A percentile compares a stretch with the other conserved stretches of the same genome.
phyloP scores from a whole-genome alignment of 2,329 filamentous ascomycete genomes.

The Colletotrichum sp. region DNA sequence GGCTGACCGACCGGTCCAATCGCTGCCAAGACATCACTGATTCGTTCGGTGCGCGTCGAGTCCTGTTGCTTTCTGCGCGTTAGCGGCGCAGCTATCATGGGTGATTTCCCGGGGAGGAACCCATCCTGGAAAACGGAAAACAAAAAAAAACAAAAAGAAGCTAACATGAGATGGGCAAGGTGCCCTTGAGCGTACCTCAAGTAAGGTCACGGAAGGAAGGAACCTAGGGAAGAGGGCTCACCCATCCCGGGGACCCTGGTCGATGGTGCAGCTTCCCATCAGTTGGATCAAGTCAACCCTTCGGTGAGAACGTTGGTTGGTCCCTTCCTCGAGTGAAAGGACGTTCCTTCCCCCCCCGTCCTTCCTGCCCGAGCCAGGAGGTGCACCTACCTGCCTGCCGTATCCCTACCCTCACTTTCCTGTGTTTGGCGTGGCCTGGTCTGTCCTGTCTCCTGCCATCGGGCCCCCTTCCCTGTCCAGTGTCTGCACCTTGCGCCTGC shows the following conservation, averaged over 20 bases:
- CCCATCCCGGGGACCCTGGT: background rate
- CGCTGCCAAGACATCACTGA: background rate
- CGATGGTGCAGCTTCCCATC: slow-evolving; percentile 8
- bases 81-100: slow-evolving; percentile 14
- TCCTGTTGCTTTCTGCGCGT: background rate
- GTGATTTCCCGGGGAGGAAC: background rate
- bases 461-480: background rate
- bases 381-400: background rate
- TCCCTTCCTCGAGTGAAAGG: background rate
- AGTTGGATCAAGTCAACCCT: slow-evolving; percentile 1
- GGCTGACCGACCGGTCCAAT: slow-evolving; percentile 2
- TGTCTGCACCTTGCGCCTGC: background rate
- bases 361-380: background rate
- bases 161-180: background rate
- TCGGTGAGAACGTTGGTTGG: slow-evolving; percentile 11
- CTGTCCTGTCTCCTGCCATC: background rate
- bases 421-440: background rate
- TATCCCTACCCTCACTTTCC: background rate
- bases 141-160: background rate
- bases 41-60: background rate
- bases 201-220: slow-evolving; percentile 10
- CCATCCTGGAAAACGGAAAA: background rate
- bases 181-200: background rate
- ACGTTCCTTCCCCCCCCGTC: background rate
- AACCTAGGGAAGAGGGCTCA: background rate